Percentiles rank a stretch among this genome's conserved stretches.
Evolutionary conservation across 116 monocot species (phyloP).

Genomic region (Thalassia testudinum): DNA sequence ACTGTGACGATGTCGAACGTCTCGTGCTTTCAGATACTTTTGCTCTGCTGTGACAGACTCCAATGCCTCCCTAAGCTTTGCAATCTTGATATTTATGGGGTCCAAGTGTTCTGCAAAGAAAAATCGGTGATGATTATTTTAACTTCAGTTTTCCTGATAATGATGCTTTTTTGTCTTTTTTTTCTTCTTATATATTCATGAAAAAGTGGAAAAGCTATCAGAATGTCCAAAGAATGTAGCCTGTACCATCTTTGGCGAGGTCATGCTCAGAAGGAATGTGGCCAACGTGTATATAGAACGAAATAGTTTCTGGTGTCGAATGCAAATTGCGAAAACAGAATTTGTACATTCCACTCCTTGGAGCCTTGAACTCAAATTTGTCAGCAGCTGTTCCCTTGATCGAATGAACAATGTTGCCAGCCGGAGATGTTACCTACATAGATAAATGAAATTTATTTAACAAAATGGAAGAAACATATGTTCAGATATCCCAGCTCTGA

Average conservation of each 20-base stretch:
- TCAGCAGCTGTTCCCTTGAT: constrained; percentile 72
- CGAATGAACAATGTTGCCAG: constrained; percentile 41
- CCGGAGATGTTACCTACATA: constrained; percentile 77
- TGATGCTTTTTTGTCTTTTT: too few species aligned
- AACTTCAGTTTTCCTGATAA: background rate
- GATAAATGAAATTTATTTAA: background rate
- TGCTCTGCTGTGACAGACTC: constrained; percentile 87
- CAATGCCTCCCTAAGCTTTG: constrained; percentile 86
- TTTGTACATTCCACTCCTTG: constrained; percentile 79
- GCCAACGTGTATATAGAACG: constrained; percentile 87
- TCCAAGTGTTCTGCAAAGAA: constrained; percentile 72
- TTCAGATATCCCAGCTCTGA: background rate
- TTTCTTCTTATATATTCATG: too few species aligned
- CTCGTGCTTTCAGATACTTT: constrained; percentile 79
- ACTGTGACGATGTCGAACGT: constrained; percentile 78
- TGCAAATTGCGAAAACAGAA: constrained; percentile 82
- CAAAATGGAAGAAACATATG: background rate
- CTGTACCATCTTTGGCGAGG: constrained; percentile 93
- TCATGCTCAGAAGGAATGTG: constrained; percentile 88
- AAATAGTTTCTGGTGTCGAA: constrained; percentile 62
- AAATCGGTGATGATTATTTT: background rate
- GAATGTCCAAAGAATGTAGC: background rate
- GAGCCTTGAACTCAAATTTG: constrained; percentile 83
- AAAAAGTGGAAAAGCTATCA: too few species aligned
- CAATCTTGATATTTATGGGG: constrained; percentile 91